Percentiles rank a stretch among this genome's conserved stretches.
Evolutionary conservation across 768 basidiomycete species (phyloP).

Genomic region (Macrocybe gigantea): DNA sequence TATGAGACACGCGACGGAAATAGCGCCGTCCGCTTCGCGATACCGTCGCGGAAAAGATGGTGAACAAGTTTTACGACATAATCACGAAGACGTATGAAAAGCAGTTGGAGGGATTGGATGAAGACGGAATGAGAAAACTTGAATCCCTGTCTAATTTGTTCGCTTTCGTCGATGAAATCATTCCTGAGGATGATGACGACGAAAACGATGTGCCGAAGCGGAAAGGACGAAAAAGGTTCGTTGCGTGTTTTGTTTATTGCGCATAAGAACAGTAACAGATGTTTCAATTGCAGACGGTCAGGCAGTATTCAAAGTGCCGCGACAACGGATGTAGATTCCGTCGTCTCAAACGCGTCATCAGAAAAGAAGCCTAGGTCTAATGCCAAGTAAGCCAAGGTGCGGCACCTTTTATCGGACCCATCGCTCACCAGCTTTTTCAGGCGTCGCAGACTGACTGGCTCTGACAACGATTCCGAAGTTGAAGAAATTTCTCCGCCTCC

Average conservation of each 20-base stretch:
- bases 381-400: conserved; percentile 25
- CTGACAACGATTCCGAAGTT: conserved; percentile 27
- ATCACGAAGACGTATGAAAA: conserved; percentile 69
- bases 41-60: conserved; percentile 56
- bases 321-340: too few species aligned
- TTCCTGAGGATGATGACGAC: conserved; percentile 63
- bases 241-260: background rate
- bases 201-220: conserved; percentile 33
- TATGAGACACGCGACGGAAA: background rate
- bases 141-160: conserved; percentile 60
- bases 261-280: too few species aligned
- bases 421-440: conserved; percentile 21
- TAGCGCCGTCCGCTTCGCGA: conserved; percentile 45
- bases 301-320: conserved; percentile 32
- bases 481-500: conserved; percentile 25
- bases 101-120: conserved; percentile 65
- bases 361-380: conserved; percentile 23
- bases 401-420: too few species aligned
- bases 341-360: too few species aligned
- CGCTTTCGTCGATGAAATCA: conserved; percentile 65
- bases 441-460: conserved; percentile 48
- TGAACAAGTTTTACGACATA: conserved; percentile 60
- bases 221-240: conserved; percentile 44
- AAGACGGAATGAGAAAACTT: conserved; percentile 64
- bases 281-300: conserved; percentile 40